Conservation (phyloP, 2,329 filamentous ascomycete species). For the Aspergillus clavatus region DNA sequence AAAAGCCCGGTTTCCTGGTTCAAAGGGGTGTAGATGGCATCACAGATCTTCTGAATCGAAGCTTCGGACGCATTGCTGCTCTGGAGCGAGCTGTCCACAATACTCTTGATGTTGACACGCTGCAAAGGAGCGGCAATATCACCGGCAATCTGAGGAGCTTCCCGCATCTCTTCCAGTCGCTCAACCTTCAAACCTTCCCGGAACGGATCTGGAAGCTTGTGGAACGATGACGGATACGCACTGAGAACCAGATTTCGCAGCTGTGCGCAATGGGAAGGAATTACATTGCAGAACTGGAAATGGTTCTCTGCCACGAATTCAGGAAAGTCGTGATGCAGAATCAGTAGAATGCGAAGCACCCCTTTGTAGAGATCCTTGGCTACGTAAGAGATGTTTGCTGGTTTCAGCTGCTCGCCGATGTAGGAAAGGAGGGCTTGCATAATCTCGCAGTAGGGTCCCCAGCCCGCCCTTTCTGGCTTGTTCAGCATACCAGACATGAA, state of each 20-base stretch:
- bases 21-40: slow-evolving; percentile 61
- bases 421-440: slow-evolving; percentile 68
- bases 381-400: slow-evolving; percentile 61
- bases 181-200: slow-evolving; percentile 71
- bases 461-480: slow-evolving; percentile 64
- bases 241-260: slow-evolving; percentile 83
- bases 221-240: slow-evolving; percentile 65
- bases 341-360: slow-evolving; percentile 72
- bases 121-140: slow-evolving; percentile 52
- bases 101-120: slow-evolving; percentile 49
- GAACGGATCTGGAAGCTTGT: slow-evolving; percentile 69
- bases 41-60: slow-evolving; percentile 65
- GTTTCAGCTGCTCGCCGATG: slow-evolving; percentile 74
- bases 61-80: slow-evolving; percentile 64
- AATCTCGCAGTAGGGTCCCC: slow-evolving; percentile 69
- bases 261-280: slow-evolving; percentile 80
- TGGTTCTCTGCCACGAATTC: slow-evolving; percentile 89
- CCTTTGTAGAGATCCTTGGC: slow-evolving; percentile 82
- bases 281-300: slow-evolving; percentile 70
- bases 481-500: slow-evolving; percentile 76
- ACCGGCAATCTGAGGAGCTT: slow-evolving; percentile 60
- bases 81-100: slow-evolving; percentile 50
- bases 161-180: slow-evolving; percentile 66
- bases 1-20: slow-evolving; percentile 60
- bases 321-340: slow-evolving; percentile 89